Evolutionary conservation across 2,329 filamentous ascomycete species (phyloP), one percentile per base, ranked within the genome.

Genomic region (Alternaria sp.): DNA sequence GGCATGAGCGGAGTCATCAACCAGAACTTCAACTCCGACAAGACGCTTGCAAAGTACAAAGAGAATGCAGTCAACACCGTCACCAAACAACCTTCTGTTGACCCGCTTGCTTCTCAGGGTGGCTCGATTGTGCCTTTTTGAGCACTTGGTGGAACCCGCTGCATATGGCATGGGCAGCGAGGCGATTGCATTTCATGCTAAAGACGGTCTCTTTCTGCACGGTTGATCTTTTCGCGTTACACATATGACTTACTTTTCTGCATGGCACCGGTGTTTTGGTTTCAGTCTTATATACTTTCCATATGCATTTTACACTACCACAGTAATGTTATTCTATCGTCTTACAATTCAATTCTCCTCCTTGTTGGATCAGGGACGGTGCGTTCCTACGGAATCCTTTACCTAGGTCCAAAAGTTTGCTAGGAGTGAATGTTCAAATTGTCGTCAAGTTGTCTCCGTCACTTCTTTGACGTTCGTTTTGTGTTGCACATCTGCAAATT

Each of bases 1-100:
- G 90, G 90, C 58, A 93, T 93, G 90, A 84, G 84, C 58, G 89
- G 91, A 82, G 90, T 92, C 15, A 88, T 93, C 74, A 93, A 93
- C 80, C 73, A 75, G 71, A 68, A 75, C 58, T 75, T 77, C 52
- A 58, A 69, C 30, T 45, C 53, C 3, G 62, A 67, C 3, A 75
- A 75, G 61, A 77, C 74, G 8, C 62, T 79, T 5, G 65, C 64
- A 1, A 69, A 57, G 55, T 78, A 78, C 53, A 78, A 77, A 70
- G 67, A 65, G 55, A 70, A 63, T 40, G 68, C 74, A 11, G 63
- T 63, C 23, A 59, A 50, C 2, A 70, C 77, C 1, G 68, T 67
- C 9, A 72, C 68, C 4, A 64, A 63, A 60, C 68, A 73, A 66
- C 70, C 74, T 36, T 66, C 68, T 53, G 54, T 50, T 44, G 59